phyloP scores from a whole-genome alignment of 345 rosid species.

The Draba incana region DNA sequence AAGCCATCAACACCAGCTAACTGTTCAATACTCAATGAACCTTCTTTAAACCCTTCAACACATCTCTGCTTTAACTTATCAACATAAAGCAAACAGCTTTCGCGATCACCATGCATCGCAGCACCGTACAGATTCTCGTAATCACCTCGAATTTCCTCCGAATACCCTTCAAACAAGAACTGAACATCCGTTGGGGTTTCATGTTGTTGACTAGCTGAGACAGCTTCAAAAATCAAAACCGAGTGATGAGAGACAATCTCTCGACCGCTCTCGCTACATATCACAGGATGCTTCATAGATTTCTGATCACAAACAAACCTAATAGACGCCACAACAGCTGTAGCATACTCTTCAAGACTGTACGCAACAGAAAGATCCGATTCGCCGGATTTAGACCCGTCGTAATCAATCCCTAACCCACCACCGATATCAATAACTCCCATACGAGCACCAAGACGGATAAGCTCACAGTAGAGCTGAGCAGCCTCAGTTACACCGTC shows the following conservation, averaged over 20 bases:
- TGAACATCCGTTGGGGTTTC: slow-evolving; percentile 48
- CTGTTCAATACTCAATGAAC: slow-evolving; percentile 72
- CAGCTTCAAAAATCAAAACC: slow-evolving; percentile 77
- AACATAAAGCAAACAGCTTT: slow-evolving; percentile 62
- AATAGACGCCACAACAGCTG: slow-evolving; percentile 73
- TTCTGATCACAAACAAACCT: slow-evolving; percentile 68
- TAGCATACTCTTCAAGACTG: slow-evolving; percentile 80
- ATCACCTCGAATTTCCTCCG: slow-evolving; percentile 63
- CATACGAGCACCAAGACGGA: slow-evolving; percentile 89
- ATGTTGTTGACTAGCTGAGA: slow-evolving; percentile 51
- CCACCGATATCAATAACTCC: slow-evolving; percentile 81
- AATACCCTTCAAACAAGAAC: slow-evolving; percentile 54
- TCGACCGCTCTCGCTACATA: slow-evolving; percentile 91
- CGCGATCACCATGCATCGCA: slow-evolving; percentile 62
- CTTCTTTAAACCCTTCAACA: slow-evolving; percentile 77
- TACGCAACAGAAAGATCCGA: slow-evolving; percentile 89
- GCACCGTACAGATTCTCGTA: slow-evolving; percentile 56
- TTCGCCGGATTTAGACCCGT: slow-evolving; percentile 82
- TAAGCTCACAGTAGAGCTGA: slow-evolving; percentile 87
- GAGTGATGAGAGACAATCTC: slow-evolving; percentile 96
- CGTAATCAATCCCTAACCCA: slow-evolving; percentile 90
- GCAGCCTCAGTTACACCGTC: slow-evolving; percentile 86
- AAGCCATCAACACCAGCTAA: slow-evolving; percentile 83
- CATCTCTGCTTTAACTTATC: slow-evolving; percentile 82
- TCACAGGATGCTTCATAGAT: slow-evolving; percentile 73